These are phyloP conservation scores for Polygonum aviculare DNA, from an alignment of 148 eudicot species.

Conservation along the genomic window DNA sequence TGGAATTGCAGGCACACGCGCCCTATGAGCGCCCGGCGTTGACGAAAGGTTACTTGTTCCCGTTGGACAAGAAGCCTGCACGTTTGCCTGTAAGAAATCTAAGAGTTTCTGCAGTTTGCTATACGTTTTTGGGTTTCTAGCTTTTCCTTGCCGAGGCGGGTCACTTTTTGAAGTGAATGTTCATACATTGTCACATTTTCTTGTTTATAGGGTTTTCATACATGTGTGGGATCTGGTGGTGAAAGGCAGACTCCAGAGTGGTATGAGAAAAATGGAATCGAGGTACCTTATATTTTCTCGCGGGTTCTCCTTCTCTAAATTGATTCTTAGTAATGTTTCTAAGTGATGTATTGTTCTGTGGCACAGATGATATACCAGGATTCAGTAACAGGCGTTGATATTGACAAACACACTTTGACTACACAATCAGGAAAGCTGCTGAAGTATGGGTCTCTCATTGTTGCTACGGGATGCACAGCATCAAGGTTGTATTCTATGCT, in stretches of 20 bases:
- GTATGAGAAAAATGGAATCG: slow-evolving; percentile 96
- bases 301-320: neutral
- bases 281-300: slow-evolving; percentile 39
- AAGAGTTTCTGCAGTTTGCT: neutral
- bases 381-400: slow-evolving; percentile 62
- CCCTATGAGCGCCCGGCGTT: slow-evolving; percentile 97
- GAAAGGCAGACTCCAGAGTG: slow-evolving; percentile 99
- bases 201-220: slow-evolving; percentile 70
- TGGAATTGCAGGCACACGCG: slow-evolving; percentile 64
- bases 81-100: slow-evolving; percentile 70
- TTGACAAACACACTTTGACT: slow-evolving; percentile 68
- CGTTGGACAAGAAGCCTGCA: slow-evolving; percentile 88
- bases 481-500: slow-evolving; percentile 49
- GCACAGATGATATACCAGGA: slow-evolving; percentile 77
- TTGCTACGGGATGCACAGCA: slow-evolving; percentile 94
- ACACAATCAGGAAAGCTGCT: slow-evolving; percentile 86
- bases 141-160: neutral
- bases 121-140: neutral
- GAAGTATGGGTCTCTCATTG: slow-evolving; percentile 80
- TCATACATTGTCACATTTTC: neutral
- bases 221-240: slow-evolving; percentile 98
- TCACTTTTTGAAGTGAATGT: neutral
- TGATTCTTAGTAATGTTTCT: neutral
- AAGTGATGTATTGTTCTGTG: slow-evolving; percentile 8
- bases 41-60: slow-evolving; percentile 89